Percentiles rank a stretch among this genome's conserved stretches.
phyloP scores from a whole-genome alignment of 1,139 yeast species.

The Diutina sp. region DNA sequence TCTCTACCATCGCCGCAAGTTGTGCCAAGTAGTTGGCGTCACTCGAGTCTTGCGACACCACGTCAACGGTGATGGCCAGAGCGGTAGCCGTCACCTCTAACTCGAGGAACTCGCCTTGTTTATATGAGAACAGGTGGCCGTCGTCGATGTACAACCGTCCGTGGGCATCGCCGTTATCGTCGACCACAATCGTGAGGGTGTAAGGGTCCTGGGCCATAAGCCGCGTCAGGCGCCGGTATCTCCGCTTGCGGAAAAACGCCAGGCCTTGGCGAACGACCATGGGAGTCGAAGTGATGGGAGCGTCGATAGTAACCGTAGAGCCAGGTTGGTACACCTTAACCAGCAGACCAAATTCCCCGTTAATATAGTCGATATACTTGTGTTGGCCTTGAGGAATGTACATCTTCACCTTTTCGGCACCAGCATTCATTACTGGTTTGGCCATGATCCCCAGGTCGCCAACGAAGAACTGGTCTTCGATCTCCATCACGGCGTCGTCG shows the following conservation, averaged over 20 bases:
- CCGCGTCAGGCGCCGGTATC: constrained; percentile 69
- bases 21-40: not conserved
- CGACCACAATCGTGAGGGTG: constrained; percentile 57
- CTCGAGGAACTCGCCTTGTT: constrained; percentile 27
- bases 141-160: constrained; percentile 69
- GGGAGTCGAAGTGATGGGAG: constrained; percentile 57
- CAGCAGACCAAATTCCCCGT: constrained; percentile 14
- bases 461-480: constrained; percentile 78
- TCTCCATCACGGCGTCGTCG: constrained; percentile 18
- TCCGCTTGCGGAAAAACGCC: constrained; percentile 51
- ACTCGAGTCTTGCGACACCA: not conserved
- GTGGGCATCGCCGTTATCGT: constrained; percentile 33
- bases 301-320: constrained; percentile 8
- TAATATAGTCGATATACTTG: constrained; percentile 41
- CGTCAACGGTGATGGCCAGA: not conserved
- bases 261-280: constrained; percentile 69
- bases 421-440: constrained; percentile 66
- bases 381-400: constrained; percentile 50
- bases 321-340: constrained; percentile 6
- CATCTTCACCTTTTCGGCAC: constrained; percentile 29
- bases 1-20: not conserved
- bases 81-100: not conserved
- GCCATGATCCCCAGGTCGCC: constrained; percentile 66
- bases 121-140: constrained; percentile 59
- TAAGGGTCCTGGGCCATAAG: constrained; percentile 78